Evolutionary conservation across 108 stramenopile species (phyloP), one percentile per base, ranked within the genome.

Genomic region (Nitzschia sp.): DNA sequence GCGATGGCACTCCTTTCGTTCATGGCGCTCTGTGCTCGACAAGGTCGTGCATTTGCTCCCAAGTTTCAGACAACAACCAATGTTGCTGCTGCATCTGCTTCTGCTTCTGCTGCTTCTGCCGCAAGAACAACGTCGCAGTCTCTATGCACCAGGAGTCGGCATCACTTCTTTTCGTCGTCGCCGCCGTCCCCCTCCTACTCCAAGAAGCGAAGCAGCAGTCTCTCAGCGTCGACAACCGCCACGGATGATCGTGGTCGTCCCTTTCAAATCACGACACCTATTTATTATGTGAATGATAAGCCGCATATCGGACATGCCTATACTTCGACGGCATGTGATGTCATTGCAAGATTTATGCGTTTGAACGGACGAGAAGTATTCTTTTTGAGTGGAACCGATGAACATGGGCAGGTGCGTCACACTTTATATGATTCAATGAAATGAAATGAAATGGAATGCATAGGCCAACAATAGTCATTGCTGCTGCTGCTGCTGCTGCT

Each of bases 231-330:
- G 9, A 32, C 57, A 17, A 34, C 57, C 21, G 2, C 41, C 15
- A 45, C 41, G 4, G 3, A 34, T 1, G 6, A n/a, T n/a, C 16
- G n/a, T 17, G 69, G 46, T 41, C 74, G 84, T 11, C 93, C 93
- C 31, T 97, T 90, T 82, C 90, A 94, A 82, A 87, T 99, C 53
- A 97, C 98, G 38, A 98, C 98, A 3, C 97, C 98, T 16, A 99
- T 99, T 63, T 98, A 96, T 72, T 99, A 99, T 76, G 97, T 98
- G 44, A 99, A 98, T 72, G 98, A 95, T 70, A 90, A 94, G 74
- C 99, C 97, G 22, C 99, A 98, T 81, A 96, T 99, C 50, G 99
- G 99, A 38, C 99, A 99, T 80, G 97, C 97, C 19, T 99, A 98
- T 92, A 98, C 97, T 22, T 89, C 91, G 21, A 76, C 76, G 23